Percentiles rank a stretch among this genome's conserved stretches.
Conservation (phyloP, 306 rosid genomes). For the Vicia villosa region DNA sequence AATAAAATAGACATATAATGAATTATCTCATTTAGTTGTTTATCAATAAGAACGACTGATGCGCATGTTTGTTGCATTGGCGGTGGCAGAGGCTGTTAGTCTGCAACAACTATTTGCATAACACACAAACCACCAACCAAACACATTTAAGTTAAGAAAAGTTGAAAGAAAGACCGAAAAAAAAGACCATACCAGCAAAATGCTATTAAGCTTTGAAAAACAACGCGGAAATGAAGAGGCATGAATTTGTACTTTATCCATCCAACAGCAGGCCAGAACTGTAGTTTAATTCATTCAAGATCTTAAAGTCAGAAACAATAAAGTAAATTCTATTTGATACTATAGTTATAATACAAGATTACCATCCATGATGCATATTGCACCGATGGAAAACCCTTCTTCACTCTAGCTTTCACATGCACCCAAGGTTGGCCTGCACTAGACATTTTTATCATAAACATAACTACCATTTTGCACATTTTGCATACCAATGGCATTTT, state of each 20-base stretch:
- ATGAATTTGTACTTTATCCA: conserved; percentile 88
- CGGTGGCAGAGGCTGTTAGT: neutral
- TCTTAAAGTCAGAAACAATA: conserved; percentile 25
- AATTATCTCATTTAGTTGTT: conserved; percentile 23
- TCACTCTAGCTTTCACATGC: conserved; percentile 81
- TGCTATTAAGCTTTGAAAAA: conserved; percentile 76
- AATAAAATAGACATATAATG: conserved; percentile 10
- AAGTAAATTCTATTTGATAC: neutral
- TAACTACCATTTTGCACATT: neutral
- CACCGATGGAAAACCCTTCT: conserved; percentile 80
- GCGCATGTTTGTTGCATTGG: neutral
- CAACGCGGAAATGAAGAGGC: conserved; percentile 86
- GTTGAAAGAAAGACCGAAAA: neutral
- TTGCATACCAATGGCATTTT: conserved; percentile 14
- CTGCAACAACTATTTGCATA: neutral
- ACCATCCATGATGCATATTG: conserved; percentile 92
- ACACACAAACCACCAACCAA: neutral
- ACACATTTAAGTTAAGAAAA: neutral
- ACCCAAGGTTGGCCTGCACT: conserved; percentile 81
- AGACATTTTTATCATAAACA: conserved; percentile 34
- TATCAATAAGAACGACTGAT: conserved; percentile 16
- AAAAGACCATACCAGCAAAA: conserved; percentile 71
- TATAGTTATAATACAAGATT: conserved; percentile 37
- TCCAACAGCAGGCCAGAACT: conserved; percentile 91
- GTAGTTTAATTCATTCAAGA: conserved; percentile 44